phyloP scores from a whole-genome alignment of 2,329 filamentous ascomycete species.

The Dactylonectria macrodidyma region DNA sequence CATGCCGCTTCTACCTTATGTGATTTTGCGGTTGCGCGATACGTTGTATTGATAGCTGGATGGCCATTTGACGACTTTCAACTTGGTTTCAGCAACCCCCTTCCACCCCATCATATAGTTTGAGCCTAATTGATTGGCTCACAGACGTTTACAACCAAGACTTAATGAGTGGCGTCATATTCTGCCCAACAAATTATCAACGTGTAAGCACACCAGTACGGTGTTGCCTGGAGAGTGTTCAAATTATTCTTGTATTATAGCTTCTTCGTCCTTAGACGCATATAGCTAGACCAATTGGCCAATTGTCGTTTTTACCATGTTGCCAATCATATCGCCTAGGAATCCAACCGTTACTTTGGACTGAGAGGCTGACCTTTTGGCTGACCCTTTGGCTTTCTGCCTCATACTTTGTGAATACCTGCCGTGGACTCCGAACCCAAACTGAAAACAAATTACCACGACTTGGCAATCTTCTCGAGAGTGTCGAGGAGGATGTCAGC shows the following conservation, averaged over 20 bases:
- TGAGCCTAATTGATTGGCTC: neutral
- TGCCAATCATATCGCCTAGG: neutral
- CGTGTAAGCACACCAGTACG: neutral
- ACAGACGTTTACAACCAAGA: neutral
- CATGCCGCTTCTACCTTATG: neutral
- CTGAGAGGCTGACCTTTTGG: neutral
- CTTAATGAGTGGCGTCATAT: neutral
- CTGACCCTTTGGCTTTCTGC: neutral
- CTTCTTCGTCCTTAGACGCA: neutral
- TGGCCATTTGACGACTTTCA: neutral
- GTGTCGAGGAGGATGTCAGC: conserved; percentile 86
- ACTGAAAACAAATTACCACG: conserved; percentile 42
- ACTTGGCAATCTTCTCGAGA: conserved; percentile 80
- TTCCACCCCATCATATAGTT: no score
- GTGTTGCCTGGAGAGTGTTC: neutral
- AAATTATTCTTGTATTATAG: conserved; percentile 6
- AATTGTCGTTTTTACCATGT: neutral
- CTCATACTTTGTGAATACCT: neutral
- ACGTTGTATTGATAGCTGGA: neutral
- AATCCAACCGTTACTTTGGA: neutral
- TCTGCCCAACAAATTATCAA: neutral
- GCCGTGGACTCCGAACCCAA: neutral
- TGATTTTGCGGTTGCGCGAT: neutral
- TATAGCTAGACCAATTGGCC: neutral
- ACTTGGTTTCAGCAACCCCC: neutral